Conservation (phyloP, 352 stramenopile genomes). For the Saprolegnia parasitica region DNA sequence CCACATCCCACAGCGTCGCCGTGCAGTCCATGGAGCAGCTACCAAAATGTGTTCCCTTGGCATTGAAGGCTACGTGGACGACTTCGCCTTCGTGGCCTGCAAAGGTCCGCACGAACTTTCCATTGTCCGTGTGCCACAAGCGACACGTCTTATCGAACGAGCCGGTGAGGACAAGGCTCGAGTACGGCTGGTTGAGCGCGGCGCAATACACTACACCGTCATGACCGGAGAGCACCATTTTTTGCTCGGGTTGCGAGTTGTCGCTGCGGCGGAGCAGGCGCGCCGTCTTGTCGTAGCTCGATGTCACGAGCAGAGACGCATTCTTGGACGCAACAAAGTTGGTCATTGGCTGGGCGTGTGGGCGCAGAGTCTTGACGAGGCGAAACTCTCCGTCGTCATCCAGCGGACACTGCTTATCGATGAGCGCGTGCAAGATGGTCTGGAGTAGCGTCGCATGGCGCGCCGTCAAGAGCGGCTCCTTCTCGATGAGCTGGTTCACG, state of each 20-base stretch:
- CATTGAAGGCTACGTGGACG: conserved; percentile 44
- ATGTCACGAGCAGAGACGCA: conserved; percentile 49
- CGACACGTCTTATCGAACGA: conserved; percentile 79
- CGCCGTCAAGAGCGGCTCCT: conserved; percentile 56
- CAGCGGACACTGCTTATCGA: conserved; percentile 61
- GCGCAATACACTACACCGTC: conserved; percentile 64
- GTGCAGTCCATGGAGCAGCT: conserved; percentile 72
- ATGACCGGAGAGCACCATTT: conserved; percentile 43
- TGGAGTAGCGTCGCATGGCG: conserved; percentile 42
- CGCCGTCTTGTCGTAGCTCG: conserved; percentile 77
- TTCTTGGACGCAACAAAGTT: conserved; percentile 73
- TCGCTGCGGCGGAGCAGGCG: conserved; percentile 35
- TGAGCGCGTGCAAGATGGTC: conserved; percentile 57
- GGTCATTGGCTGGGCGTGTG: conserved; percentile 60
- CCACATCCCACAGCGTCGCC: conserved; percentile 58
- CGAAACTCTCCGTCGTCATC: conserved; percentile 31
- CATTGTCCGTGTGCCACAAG: conserved; percentile 51
- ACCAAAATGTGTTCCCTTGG: conserved; percentile 41
- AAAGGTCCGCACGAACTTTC: conserved; percentile 40
- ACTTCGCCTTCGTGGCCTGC: conserved; percentile 55
- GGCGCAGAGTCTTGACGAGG: conserved; percentile 41
- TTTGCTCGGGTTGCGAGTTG: conserved; percentile 13
- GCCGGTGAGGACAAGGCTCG: conserved; percentile 50
- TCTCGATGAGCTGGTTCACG: conserved; percentile 47
- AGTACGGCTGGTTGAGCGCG: conserved; percentile 52